Evolutionary conservation across 192 early-diverging fungal species (phyloP).

Genomic region (Rhizoclosmatium sp.): DNA sequence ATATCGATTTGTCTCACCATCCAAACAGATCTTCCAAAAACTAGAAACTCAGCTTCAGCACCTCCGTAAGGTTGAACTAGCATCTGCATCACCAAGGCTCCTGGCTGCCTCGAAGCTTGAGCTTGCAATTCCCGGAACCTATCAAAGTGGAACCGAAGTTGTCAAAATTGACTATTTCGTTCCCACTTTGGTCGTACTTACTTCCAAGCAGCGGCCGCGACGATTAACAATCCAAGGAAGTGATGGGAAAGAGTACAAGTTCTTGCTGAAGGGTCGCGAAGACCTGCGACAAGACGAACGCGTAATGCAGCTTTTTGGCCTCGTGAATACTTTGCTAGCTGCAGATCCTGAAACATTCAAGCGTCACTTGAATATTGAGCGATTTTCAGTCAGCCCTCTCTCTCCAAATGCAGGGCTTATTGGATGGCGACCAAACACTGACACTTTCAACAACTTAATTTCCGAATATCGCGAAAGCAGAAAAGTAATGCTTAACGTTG

Average conservation of each 20-base stretch:
- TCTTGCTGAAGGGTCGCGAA: conserved; percentile 85
- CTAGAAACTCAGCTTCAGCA: conserved; percentile 73
- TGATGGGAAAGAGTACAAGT: conserved; percentile 85
- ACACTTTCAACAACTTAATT: conserved; percentile 79
- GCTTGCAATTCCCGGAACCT: conserved; percentile 79
- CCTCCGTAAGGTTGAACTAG: conserved; percentile 72
- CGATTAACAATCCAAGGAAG: conserved; percentile 74
- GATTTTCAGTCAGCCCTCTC: conserved; percentile 82
- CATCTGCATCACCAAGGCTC: conserved; percentile 78
- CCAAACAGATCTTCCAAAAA: conserved; percentile 55
- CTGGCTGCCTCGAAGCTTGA: conserved; percentile 74
- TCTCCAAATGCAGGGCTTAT: conserved; percentile 88
- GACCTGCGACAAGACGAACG: conserved; percentile 93
- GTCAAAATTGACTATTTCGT: conserved; percentile 76
- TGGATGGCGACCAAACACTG: conserved; percentile 81
- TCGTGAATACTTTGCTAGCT: conserved; percentile 81
- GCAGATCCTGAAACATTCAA: conserved; percentile 80
- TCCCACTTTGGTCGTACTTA: conserved; percentile 69
- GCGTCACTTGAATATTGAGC: conserved; percentile 79
- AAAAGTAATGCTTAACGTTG: conserved; percentile 78
- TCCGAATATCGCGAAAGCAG: conserved; percentile 76
- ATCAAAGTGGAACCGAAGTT: conserved; percentile 76
- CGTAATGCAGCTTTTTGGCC: conserved; percentile 90
- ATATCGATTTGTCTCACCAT: neutral
- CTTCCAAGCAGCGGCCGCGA: conserved; percentile 85